These are phyloP conservation scores for Odonthalia washingtoniensis DNA, from an alignment of 31 red algal genomes.

Conservation along the genomic window DNA sequence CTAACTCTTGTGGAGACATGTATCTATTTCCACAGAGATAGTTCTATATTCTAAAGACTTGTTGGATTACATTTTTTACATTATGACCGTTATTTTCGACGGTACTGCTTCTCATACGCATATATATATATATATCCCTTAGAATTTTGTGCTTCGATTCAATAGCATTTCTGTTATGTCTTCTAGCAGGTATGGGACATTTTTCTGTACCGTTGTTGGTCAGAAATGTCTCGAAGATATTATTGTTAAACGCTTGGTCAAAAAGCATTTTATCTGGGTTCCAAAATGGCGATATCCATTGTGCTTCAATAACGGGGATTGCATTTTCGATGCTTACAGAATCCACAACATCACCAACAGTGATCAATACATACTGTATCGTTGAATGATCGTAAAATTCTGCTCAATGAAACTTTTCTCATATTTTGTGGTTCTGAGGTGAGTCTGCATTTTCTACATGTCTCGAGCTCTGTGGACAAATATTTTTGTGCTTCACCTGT, in stretches of 20 bases:
- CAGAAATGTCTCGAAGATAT: not conserved
- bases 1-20: constrained; percentile 39
- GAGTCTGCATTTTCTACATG: not conserved
- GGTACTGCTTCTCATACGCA: not conserved
- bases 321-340: constrained; percentile 10
- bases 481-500: constrained; percentile 6
- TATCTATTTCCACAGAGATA: constrained; percentile 31
- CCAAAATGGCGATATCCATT: constrained; percentile 51
- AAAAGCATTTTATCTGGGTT: constrained; percentile 1
- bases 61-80: constrained; percentile 17
- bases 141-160: constrained; percentile 49
- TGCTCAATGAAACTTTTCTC: constrained; percentile 19
- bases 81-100: not conserved
- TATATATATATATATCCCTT: constrained; percentile 13
- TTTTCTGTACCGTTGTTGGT: not conserved
- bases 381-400: constrained; percentile 29
- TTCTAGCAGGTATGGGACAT: constrained; percentile 4
- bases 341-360: constrained; percentile 37
- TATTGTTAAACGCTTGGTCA: constrained; percentile 30
- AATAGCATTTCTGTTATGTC: constrained; percentile 37
- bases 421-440: not conserved
- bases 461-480: not conserved
- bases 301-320: constrained; percentile 16
- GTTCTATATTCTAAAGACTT: constrained; percentile 35
- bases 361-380: constrained; percentile 39